These are phyloP conservation scores for Cardamine resedifolia DNA, from an alignment of 345 rosid species.

Conservation along the genomic window DNA sequence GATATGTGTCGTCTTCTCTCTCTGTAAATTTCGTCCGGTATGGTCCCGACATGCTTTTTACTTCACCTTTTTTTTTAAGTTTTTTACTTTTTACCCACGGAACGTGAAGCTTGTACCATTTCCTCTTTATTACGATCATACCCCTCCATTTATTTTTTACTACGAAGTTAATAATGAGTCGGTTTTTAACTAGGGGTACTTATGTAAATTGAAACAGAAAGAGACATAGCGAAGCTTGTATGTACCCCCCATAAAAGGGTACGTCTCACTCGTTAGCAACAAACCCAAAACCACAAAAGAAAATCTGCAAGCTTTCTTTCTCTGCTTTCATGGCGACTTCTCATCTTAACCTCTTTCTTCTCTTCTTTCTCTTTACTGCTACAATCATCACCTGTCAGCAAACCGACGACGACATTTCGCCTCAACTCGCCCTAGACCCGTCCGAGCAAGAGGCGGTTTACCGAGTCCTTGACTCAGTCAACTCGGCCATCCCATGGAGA, in stretches of 20 bases:
- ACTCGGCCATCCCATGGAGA: slow-evolving; percentile 59
- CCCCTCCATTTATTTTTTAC: background rate
- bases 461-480: slow-evolving; percentile 52
- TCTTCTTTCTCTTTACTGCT: slow-evolving; percentile 33
- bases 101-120: slow-evolving; percentile 32
- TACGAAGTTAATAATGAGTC: too few relatives aligned
- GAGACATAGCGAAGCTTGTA: background rate
- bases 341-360: slow-evolving; percentile 7
- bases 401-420: slow-evolving; percentile 1
- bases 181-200: background rate
- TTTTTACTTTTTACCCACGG: slow-evolving; percentile 40
- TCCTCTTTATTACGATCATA: slow-evolving; percentile 6
- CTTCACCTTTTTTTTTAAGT: background rate
- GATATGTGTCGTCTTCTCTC: slow-evolving; percentile 30
- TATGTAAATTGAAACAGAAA: background rate
- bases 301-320: slow-evolving; percentile 9
- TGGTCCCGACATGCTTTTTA: slow-evolving; percentile 38
- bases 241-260: slow-evolving; percentile 38
- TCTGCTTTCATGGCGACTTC: slow-evolving; percentile 35
- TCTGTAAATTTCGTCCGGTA: slow-evolving; percentile 5
- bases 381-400: slow-evolving; percentile 16
- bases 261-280: slow-evolving; percentile 34
- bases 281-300: slow-evolving; percentile 25
- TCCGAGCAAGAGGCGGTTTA: slow-evolving; percentile 58
- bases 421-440: slow-evolving; percentile 45